These are phyloP conservation scores for Adansonia rubrostipa DNA, from an alignment of 441 rosid species.

Conservation along the genomic window DNA sequence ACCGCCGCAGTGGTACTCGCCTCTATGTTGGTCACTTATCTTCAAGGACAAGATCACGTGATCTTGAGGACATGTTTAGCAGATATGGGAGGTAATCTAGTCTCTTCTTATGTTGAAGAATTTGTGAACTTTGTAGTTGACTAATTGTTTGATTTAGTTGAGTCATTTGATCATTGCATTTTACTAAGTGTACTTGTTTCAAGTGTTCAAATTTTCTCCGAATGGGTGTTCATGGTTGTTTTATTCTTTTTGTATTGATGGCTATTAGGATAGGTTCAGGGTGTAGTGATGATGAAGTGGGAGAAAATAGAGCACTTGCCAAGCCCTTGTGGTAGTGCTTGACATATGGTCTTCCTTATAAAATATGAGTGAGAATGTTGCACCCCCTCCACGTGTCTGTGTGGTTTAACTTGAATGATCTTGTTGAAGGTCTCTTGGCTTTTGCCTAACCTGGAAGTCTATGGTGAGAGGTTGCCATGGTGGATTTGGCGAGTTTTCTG, in stretches of 20 bases:
- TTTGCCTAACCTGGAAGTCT: slow-evolving; percentile 77
- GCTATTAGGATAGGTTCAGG: slow-evolving; percentile 17
- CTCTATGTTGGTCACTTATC: slow-evolving; percentile 60
- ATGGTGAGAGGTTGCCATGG: slow-evolving; percentile 77
- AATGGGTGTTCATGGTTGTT: slow-evolving; percentile 1
- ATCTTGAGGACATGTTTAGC: slow-evolving; percentile 56
- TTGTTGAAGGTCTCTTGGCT: slow-evolving; percentile 77
- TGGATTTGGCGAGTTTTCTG: slow-evolving; percentile 70
- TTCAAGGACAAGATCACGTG: slow-evolving; percentile 52
- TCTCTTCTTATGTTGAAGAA: not conserved
- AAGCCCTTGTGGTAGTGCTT: slow-evolving; percentile 34
- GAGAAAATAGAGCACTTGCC: slow-evolving; percentile 32
- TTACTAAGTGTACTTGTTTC: not conserved
- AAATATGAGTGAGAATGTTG: slow-evolving; percentile 39
- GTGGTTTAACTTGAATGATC: slow-evolving; percentile 62
- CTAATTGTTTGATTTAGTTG: not conserved
- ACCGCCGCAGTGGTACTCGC: slow-evolving; percentile 49
- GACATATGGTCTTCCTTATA: slow-evolving; percentile 31
- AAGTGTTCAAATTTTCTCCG: slow-evolving; percentile 1
- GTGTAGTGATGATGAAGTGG: slow-evolving; percentile 29
- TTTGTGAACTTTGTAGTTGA: not conserved
- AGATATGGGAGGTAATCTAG: slow-evolving; percentile 52
- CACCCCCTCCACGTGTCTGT: slow-evolving; percentile 44
- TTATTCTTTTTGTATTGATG: slow-evolving; percentile 14
- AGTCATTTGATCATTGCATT: not conserved